Base-by-base conservation (phyloP, 2,329 filamentous ascomycete genomes). In the Pseudogymnoascus sp. region DNA sequence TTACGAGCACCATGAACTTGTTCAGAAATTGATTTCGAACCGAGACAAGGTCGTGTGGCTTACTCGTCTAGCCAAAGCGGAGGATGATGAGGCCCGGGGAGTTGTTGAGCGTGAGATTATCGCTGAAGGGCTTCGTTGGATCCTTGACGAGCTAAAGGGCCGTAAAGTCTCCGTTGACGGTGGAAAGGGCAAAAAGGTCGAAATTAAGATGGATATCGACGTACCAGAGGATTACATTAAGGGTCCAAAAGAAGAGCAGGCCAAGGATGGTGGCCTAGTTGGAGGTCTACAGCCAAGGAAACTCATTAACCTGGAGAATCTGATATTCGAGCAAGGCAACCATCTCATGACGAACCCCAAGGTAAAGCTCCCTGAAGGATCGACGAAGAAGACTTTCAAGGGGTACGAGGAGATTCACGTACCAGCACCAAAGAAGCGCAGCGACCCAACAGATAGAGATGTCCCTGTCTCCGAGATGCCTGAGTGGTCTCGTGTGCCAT, bases 291-390 rank as follows among this genome's bases (percentile, higher is more conserved):
- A 95, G 71, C 95, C 96, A 2, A 88, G 88, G 68, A 91, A 90
- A 72, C 79, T 91, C 49, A 91, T 99, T 74, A 97, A 97, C 73
- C 81, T 99, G 61, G 93, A 99, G 64, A 97, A 97, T 71, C 84
- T 99, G 36, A 84, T 97, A 40, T 99, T 99, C 73, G 95, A 97
- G 69, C 93, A 97, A 76, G 95, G 95, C 62, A 99, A 97, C 71
- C 95, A 99, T 79, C 82, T 99, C 46, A 99, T 97, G 93, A 97
- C 95, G n/a, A 99, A 99, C 71, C 90, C 92, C 5, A 97, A 92
- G 73, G 95, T 99, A 56, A 89, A 90, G 66, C 82, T 99, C 18
- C 95, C 95, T 0, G 91, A 96, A 73, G 95, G 95, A 9, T 96
- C 95, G 1, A 97, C 91, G 0, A 97, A 97, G 76, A 86, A 92